These are phyloP conservation scores for Termitomyces sp. DNA, from an alignment of 768 basidiomycete species.

Conservation along the genomic window DNA sequence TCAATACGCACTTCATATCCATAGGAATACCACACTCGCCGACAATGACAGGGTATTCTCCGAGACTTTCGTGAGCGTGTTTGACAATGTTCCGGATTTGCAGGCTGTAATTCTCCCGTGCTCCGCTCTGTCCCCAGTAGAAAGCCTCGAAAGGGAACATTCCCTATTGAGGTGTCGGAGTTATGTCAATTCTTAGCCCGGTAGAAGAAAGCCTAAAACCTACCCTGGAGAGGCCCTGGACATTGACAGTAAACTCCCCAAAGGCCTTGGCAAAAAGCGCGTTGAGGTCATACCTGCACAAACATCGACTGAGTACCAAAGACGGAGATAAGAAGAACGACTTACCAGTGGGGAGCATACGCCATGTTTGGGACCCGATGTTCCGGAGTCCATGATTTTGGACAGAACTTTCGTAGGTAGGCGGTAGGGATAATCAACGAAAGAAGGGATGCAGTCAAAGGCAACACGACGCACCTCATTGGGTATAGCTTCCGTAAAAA, in stretches of 20 bases:
- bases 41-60: slow-evolving; percentile 79
- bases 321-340: neutral
- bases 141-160: slow-evolving; percentile 77
- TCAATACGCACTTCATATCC: slow-evolving; percentile 87
- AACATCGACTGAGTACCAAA: neutral
- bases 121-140: slow-evolving; percentile 85
- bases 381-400: slow-evolving; percentile 67
- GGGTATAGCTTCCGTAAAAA: slow-evolving; percentile 84
- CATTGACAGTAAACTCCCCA: slow-evolving; percentile 84
- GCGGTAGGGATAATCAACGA: slow-evolving; percentile 2
- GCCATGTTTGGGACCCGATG: slow-evolving; percentile 40
- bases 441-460: neutral
- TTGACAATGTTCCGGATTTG: slow-evolving; percentile 81
- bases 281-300: slow-evolving; percentile 83
- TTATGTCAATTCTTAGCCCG: neutral
- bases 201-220: slow-evolving; percentile 13
- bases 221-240: slow-evolving; percentile 87
- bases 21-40: slow-evolving; percentile 96
- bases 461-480: slow-evolving; percentile 62
- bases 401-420: slow-evolving; percentile 84
- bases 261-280: slow-evolving; percentile 82
- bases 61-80: slow-evolving; percentile 60
- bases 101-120: slow-evolving; percentile 72
- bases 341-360: slow-evolving; percentile 35
- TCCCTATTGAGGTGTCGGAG: slow-evolving; percentile 44